phyloP scores from a whole-genome alignment of 176 grass and related monocot species.

The Lolium perenne region DNA sequence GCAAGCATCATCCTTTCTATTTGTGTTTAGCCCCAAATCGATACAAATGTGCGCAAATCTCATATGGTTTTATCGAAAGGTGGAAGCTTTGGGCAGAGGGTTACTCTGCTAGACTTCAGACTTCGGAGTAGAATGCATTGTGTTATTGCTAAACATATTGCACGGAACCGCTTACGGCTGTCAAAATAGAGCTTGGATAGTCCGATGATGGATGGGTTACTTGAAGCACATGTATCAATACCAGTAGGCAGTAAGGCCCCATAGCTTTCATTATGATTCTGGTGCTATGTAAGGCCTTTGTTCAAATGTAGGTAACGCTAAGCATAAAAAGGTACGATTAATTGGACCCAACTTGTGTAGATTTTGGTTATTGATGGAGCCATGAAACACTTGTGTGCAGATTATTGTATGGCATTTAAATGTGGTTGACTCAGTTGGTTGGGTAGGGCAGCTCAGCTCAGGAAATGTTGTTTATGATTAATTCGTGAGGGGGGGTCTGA shows the following conservation, averaged over 20 bases:
- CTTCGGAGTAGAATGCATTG: neutral
- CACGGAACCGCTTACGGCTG: neutral
- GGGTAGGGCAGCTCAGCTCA: neutral
- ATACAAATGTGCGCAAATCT: neutral
- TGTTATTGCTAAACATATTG: slow-evolving; percentile 5
- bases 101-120: neutral
- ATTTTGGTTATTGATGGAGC: neutral
- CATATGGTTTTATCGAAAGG: neutral
- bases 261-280: neutral
- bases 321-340: neutral
- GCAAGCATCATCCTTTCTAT: neutral
- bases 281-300: neutral
- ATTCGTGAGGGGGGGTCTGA: neutral
- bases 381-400: neutral
- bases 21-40: neutral
- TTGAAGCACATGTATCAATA: neutral
- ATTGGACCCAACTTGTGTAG: neutral
- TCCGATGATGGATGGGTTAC: neutral
- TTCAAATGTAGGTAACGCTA: neutral
- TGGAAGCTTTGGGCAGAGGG: neutral
- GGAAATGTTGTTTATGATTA: neutral
- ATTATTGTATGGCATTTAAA: neutral
- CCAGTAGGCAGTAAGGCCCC: neutral
- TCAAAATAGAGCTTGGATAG: neutral
- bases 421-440: neutral